Evolutionary conservation across 176 grass and related monocot species (phyloP), one percentile per base, ranked within the genome.

Genomic region (Typha latifolia): DNA sequence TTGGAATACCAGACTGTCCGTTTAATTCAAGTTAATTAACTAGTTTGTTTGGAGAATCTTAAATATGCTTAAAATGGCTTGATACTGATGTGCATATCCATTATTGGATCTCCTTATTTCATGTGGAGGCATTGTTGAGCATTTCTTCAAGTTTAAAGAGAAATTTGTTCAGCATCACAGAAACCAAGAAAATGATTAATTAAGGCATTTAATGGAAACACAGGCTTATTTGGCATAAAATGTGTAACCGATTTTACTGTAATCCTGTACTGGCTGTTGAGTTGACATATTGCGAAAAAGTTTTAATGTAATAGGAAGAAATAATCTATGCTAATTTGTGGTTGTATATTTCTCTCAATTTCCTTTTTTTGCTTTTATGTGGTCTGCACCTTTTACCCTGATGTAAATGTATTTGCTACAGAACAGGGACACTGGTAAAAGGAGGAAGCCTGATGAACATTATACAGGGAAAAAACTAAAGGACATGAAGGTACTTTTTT

Each of bases 371-470:
- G 10, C 19, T 20, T 57, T 9, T 57, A 1, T 21, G 16, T 57
- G 15, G n/a, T 57, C 16, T 19, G 9, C 9, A 16, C 68, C 14
- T 69, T 12, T 53, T 66, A 69, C 53, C 14, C 69, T 72, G 32
- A 84, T 73, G 70, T 52, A 2, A 32, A 50, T 65, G 24, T 70
- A 69, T 76, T 82, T 11, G 9, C 73, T 66, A 64, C 82, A 99
- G 89, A 85, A 82, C 74, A 99, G 90, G 81, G 95, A 94, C 22
- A 74, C 21, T 47, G 62, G 77, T 48, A 94, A 83, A 83, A 84
- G 79, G 71, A 82, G 87, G 70, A 99, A 94, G 74, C 68, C 73
- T 29, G 84, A 90, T 73, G 84, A 83, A 61, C 84, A 85, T 70
- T 90, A 81, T 80, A 48, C 72, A 59, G 95, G 90, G 12, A 94